Percentiles rank a stretch among this genome's conserved stretches.
Evolutionary conservation across 805 yeast genomes (phyloP).

Genomic region (Lipomyces oligophaga): DNA sequence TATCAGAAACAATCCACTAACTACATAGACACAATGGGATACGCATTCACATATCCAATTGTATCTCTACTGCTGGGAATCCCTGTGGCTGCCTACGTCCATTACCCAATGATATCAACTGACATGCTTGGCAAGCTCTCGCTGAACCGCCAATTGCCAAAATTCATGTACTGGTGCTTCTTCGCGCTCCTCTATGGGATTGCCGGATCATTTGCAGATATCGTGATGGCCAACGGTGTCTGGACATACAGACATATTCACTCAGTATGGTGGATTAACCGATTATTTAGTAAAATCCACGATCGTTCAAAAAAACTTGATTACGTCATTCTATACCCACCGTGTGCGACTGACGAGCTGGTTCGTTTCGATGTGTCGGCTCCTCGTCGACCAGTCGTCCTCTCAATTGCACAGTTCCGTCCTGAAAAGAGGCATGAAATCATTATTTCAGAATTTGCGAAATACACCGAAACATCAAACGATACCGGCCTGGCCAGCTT

Average conservation of each 20-base stretch:
- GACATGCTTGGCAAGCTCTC: constrained; percentile 74
- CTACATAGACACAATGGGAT: constrained; percentile 73
- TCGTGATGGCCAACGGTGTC: constrained; percentile 74
- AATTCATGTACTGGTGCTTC: constrained; percentile 65
- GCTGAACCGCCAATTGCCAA: constrained; percentile 38
- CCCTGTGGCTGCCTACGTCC: constrained; percentile 87
- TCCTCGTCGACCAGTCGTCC: constrained; percentile 36
- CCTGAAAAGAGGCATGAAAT: constrained; percentile 89
- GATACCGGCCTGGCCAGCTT: constrained; percentile 40
- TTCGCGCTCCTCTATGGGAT: constrained; percentile 61
- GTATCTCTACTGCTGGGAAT: constrained; percentile 54
- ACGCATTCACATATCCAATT: constrained; percentile 78
- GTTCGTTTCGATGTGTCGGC: constrained; percentile 21
- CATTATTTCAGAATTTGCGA: constrained; percentile 59
- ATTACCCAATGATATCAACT: constrained; percentile 83
- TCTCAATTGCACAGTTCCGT: constrained; percentile 86
- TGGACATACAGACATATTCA: constrained; percentile 84
- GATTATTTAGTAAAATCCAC: constrained; percentile 5
- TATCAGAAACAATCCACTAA: background rate
- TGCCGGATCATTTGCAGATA: constrained; percentile 62
- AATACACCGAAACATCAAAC: constrained; percentile 38
- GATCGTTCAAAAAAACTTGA: constrained; percentile 34
- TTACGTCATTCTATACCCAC: constrained; percentile 69
- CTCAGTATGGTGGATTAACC: constrained; percentile 52
- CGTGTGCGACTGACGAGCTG: constrained; percentile 65